Evolutionary conservation across 1,139 yeast species (phyloP), one percentile per base, ranked within the genome.

Genomic region (Barnettozyma hawaiiensis): DNA sequence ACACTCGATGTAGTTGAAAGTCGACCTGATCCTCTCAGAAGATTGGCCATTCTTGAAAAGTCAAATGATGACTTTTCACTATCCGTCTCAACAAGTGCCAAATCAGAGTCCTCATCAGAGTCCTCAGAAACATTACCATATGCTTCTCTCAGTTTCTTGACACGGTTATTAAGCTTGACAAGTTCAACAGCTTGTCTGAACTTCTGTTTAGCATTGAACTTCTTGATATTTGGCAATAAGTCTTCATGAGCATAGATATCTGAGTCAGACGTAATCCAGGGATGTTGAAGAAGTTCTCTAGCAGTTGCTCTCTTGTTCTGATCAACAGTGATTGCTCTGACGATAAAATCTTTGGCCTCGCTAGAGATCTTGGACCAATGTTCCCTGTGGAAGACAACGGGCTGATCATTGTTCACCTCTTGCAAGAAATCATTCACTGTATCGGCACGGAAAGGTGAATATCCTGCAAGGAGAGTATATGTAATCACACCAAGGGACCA

Each of bases 401-500:
- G 73, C 18, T 63, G 66, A 7, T 84, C 87, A 48, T 76, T 70
- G 50, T 82, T 78, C 40, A 87, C 95, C 61, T 90, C 97, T 40
- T 74, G 75, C 40, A 90, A 65, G 58, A 90, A 90, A 50, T 85
- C 95, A 43, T 74, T 76, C 4, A 85, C 87, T 45, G 78, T 83
- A 58, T 90, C 96, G 1, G 96, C 79, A 40, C 90, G 69, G 65
- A 90, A 89, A 4, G 97, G 97, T 8, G 95, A 83, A 62, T 89
- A 89, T 1, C 98, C 98, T 57, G 95, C 87, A 41, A 92, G 71
- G 42, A 90, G 68, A 0, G 97, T 89, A 63, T 89, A 92, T 1
- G 96, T 78, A 41, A 92, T 85, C 9, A 89, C 96, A 20, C 97
- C 97, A 36, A 89, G 63, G 2, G 95, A 83, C 97, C 97, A 89